These are phyloP conservation scores for Phytophthora cryptogea DNA, from an alignment of 352 stramenopile species.

Conservation along the genomic window DNA sequence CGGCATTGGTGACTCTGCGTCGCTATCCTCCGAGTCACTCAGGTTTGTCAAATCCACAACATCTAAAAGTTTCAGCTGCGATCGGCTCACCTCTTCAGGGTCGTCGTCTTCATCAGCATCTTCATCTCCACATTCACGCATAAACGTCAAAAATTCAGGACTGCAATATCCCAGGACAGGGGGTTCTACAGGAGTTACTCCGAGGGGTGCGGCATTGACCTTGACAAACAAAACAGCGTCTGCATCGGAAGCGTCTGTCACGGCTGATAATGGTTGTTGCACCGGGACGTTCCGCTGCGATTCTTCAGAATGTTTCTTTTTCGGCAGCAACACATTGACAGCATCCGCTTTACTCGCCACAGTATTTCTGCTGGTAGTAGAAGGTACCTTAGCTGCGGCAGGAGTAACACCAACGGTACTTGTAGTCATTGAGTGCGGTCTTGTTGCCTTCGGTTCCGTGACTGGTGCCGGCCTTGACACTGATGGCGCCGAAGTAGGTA, in stretches of 20 bases:
- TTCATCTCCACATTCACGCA: slow-evolving; percentile 49
- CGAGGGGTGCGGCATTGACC: slow-evolving; percentile 7
- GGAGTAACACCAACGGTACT: neutral
- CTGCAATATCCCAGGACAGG: slow-evolving; percentile 43
- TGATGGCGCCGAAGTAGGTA: neutral
- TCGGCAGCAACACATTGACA: slow-evolving; percentile 25
- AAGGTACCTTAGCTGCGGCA: neutral
- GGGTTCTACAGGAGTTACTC: slow-evolving; percentile 19
- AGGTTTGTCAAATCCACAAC: slow-evolving; percentile 69
- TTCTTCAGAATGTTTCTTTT: slow-evolving; percentile 30
- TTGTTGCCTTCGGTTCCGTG: slow-evolving; percentile 1
- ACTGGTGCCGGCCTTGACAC: neutral
- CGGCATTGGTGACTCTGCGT: slow-evolving; percentile 26
- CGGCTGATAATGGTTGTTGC: slow-evolving; percentile 1
- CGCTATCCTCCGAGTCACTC: slow-evolving; percentile 53
- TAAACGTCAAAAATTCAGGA: slow-evolving; percentile 50
- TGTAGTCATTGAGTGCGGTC: neutral
- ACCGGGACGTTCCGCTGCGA: neutral
- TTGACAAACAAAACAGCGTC: slow-evolving; percentile 14
- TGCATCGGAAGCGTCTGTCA: slow-evolving; percentile 3
- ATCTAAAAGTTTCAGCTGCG: slow-evolving; percentile 47
- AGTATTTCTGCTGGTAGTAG: neutral
- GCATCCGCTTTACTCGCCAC: slow-evolving; percentile 1
- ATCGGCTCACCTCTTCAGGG: slow-evolving; percentile 39
- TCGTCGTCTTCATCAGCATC: slow-evolving; percentile 45